Evolutionary conservation across 768 basidiomycete genomes (phyloP), one percentile per base, ranked within the genome.

Genomic region (Collybia sp.): DNA sequence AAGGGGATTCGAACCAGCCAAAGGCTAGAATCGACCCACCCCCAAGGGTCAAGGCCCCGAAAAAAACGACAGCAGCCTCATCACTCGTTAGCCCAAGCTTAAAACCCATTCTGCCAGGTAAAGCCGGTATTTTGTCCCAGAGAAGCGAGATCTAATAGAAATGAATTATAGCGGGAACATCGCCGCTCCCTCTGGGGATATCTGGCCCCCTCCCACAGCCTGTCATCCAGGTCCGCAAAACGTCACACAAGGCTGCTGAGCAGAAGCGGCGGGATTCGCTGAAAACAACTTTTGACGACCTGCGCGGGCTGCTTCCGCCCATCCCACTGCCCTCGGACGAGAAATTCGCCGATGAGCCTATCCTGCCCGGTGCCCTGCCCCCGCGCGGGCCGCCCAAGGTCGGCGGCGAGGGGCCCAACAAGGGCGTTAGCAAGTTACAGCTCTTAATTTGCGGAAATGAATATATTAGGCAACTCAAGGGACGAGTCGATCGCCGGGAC

Each of bases 211-310:
- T 42, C 52, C 47, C 44, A 35, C 43, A 33, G 10, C 55, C 57
- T 16, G 54, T 55, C 1, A 52, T 77, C 37, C 73, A 73, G 31
- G 64, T 76, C 40, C 77, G 81, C 48, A 91, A 90, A 63, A 85
- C 84, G 20, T 89, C 89, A 6, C 90, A 99, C 67, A 98, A 97
- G 66, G 89, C 85, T 11, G 96, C 96, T 5, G 96, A 99, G 65
- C 96, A 99, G 63, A 93, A 94, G 61, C 86, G 96, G 38, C 83
- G 96, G 8, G 95, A 99, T 65, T 93, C 91, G 37, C 80, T 98
- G 49, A 99, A 98, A 69, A 84, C 88, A 12, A 92, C 93, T 3
- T 98, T 87, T 57, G 89, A 93, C 55, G 88, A 91, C 44, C 73
- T 93, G 10, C 85, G 90, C 12, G 62, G 71, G 13, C 72, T 98